A percentile compares a stretch with the other conserved stretches of the same genome.
Conservation (phyloP, 2,329 filamentous ascomycete species). For the Sporothrix mexicana region DNA sequence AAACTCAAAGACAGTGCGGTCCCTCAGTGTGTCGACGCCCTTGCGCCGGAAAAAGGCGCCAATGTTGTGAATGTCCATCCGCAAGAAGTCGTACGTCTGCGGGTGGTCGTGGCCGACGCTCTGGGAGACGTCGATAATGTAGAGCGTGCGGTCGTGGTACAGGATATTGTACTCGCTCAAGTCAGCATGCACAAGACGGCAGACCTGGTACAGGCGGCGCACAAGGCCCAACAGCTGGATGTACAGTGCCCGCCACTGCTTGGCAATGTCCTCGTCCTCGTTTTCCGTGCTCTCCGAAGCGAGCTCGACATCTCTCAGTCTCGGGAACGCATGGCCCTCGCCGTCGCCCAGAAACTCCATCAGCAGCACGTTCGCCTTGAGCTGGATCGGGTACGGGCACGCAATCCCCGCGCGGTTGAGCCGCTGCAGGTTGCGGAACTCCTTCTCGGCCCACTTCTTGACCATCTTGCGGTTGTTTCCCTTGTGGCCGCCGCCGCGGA, state of each 20-base stretch:
- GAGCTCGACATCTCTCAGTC: constrained; percentile 84
- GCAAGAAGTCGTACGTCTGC: constrained; percentile 86
- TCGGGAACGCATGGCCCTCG: constrained; percentile 85
- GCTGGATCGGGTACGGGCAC: constrained; percentile 84
- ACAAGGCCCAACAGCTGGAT: constrained; percentile 84
- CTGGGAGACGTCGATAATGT: constrained; percentile 97
- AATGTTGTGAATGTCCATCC: constrained; percentile 98
- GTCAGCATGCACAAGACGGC: constrained; percentile 92
- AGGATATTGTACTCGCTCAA: constrained; percentile 97
- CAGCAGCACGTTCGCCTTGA: constrained; percentile 92
- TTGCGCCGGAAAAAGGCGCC: constrained; percentile 90
- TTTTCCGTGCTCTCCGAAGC: constrained; percentile 65
- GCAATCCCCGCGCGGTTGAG: constrained; percentile 85
- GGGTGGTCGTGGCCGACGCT: constrained; percentile 97
- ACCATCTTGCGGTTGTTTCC: constrained; percentile 96
- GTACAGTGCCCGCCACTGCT: constrained; percentile 80
- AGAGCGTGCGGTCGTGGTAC: constrained; percentile 81
- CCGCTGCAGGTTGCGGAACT: constrained; percentile 89
- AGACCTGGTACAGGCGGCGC: constrained; percentile 91
- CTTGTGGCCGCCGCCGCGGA: constrained; percentile 90
- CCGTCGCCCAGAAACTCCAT: constrained; percentile 92
- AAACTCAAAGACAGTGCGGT: constrained; percentile 83
- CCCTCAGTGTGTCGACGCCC: constrained; percentile 79
- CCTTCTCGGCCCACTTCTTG: constrained; percentile 98
- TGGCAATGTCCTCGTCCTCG: constrained; percentile 37